A percentile compares a stretch with the other conserved stretches of the same genome.
Conservation (phyloP, 2,329 filamentous ascomycete species). For the Phialemoniopsis sp. region DNA sequence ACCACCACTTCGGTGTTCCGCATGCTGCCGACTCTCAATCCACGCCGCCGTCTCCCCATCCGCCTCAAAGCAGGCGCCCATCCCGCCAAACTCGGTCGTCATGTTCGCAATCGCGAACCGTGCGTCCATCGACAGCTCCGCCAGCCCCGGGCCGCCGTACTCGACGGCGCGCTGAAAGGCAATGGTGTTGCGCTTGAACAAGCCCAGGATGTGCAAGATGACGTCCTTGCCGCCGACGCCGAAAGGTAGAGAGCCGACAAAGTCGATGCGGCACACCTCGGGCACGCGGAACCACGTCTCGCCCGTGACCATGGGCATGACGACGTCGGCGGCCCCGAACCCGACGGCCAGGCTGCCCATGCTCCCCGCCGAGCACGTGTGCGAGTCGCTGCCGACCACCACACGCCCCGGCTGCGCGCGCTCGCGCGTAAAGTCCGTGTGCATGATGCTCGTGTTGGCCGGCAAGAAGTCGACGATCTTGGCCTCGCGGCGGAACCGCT, state of each 20-base stretch:
- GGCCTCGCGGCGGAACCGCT: neutral
- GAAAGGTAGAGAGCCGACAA: conserved; percentile 25
- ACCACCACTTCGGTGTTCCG: conserved; percentile 20
- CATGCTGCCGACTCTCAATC: conserved; percentile 20
- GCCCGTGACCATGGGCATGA: conserved; percentile 36
- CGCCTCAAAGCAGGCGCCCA: conserved; percentile 31
- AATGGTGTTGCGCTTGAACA: conserved; percentile 39
- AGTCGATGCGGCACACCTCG: conserved; percentile 31
- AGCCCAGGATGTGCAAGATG: conserved; percentile 36
- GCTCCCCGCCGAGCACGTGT: conserved; percentile 38
- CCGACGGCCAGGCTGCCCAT: conserved; percentile 37
- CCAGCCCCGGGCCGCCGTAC: conserved; percentile 33
- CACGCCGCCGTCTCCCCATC: conserved; percentile 28
- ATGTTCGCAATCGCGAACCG: conserved; percentile 43
- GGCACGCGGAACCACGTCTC: conserved; percentile 43
- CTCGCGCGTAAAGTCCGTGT: conserved; percentile 40
- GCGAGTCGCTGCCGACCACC: conserved; percentile 37
- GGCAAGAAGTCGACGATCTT: conserved; percentile 8
- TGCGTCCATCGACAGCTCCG: conserved; percentile 33
- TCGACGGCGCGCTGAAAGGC: conserved; percentile 39
- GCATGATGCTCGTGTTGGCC: conserved; percentile 33
- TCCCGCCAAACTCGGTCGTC: conserved; percentile 36
- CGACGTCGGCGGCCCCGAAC: conserved; percentile 38
- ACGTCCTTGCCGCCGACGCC: conserved; percentile 40
- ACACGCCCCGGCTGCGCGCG: conserved; percentile 38